Evolutionary conservation across 371 early-diverging fungal species (phyloP).

Genomic region (Mucor irregularis): DNA sequence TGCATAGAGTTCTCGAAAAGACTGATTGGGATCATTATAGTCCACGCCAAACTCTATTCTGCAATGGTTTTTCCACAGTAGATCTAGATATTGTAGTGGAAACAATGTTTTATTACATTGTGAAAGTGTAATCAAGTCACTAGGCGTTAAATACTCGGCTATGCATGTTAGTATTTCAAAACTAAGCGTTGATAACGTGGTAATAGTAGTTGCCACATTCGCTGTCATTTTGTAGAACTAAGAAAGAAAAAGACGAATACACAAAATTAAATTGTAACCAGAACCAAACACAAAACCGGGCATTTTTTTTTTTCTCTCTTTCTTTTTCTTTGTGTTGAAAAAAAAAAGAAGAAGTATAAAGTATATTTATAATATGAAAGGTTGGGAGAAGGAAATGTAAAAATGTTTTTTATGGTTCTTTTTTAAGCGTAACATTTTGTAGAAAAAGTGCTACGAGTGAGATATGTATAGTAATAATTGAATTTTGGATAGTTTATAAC

Average conservation of each 20-base stretch:
- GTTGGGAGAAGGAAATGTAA: not conserved
- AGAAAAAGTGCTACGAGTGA: no score
- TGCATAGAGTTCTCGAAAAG: slow-evolving; percentile 19
- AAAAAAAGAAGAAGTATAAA: not conserved
- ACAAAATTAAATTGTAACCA: no score
- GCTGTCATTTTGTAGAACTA: no score
- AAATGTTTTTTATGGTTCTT: slow-evolving; percentile 1
- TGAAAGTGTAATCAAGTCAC: not conserved
- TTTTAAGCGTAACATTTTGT: no score
- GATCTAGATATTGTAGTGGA: slow-evolving; percentile 10
- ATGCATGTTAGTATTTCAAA: slow-evolving; percentile 6
- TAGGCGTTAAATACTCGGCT: not conserved
- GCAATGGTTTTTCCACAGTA: slow-evolving; percentile 28
- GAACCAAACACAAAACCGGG: no score
- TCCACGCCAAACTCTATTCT: slow-evolving; percentile 16
- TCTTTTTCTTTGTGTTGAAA: not conserved
- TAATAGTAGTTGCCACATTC: no score
- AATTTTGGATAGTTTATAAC: not conserved
- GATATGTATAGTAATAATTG: not conserved
- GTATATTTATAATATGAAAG: not conserved
- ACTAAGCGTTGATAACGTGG: not conserved
- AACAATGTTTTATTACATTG: not conserved
- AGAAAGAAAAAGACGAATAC: not conserved
- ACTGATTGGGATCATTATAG: slow-evolving; percentile 33
- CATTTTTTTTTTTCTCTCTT: not conserved